Evolutionary conservation across 352 stramenopile genomes (phyloP), one percentile per base, ranked within the genome.

Genomic region (Phytophthora meadii): DNA sequence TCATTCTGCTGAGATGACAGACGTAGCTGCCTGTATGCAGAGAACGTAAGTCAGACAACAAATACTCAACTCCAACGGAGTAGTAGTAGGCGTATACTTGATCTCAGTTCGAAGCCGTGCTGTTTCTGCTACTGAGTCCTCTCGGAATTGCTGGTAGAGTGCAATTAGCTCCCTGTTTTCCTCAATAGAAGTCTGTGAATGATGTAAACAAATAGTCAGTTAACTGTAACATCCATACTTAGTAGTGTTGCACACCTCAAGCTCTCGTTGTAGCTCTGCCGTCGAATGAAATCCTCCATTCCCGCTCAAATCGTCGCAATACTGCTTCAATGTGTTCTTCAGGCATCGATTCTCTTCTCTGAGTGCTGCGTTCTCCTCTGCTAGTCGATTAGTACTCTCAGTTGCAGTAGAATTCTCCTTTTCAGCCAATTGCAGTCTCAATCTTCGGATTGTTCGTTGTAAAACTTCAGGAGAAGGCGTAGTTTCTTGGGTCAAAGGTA

Each of bases 401-500:
- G 5, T 44, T 11, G 22, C 15, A 45, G 56, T 22, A 44, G 40
- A 19, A 17, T 57, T 70, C 15, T 36, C 44, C 36, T 64, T 74
- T 8, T 69, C 47, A 14, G 41, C 63, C 40, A 77, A 45, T 22
- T 51, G 30, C 12, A 71, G 48, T 40, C 80, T 71, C 25, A 97
- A 74, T 15, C 88, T 74, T 5, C 79, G 62, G 37, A 97, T 90
- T 4, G 90, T 97, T 19, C 88, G 78, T 66, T 95, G 77, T 25
- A 97, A 74, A 42, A 91, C 77, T 54, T 93, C 80, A 19, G 76
- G 53, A 10, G 74, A 85, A 5, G 92, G 86, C 17, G 66, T 79
- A 41, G 92, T 69, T 37, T 95, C 88, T 25, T 68, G 79, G 6
- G 61, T 77, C 8, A 98, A 76, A 19, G 94, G 94, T 12, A 98